These are phyloP conservation scores for Yamadazyma diospyri DNA, from an alignment of 1,139 yeast species.

Conservation along the genomic window DNA sequence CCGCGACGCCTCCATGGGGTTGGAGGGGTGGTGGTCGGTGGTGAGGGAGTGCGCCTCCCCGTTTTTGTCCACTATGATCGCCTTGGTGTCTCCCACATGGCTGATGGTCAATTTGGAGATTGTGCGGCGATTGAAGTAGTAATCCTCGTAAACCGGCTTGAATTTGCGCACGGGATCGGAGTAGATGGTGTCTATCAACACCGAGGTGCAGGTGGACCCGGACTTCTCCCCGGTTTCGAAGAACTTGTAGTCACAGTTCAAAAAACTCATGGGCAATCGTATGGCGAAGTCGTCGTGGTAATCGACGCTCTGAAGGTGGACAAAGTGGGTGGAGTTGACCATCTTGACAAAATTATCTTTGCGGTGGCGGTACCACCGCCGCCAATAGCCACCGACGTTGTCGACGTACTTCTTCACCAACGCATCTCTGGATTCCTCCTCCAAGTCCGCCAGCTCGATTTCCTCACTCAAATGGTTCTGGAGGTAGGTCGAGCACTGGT, in stretches of 20 bases:
- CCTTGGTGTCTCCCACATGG: slow-evolving; percentile 94
- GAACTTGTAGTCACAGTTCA: slow-evolving; percentile 55
- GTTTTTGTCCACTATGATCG: slow-evolving; percentile 69
- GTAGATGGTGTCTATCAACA: slow-evolving; percentile 57
- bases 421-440: slow-evolving; percentile 29
- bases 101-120: slow-evolving; percentile 71
- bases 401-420: slow-evolving; percentile 49
- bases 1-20: slow-evolving; percentile 73
- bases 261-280: slow-evolving; percentile 59
- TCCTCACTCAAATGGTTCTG: slow-evolving; percentile 49
- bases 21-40: slow-evolving; percentile 81
- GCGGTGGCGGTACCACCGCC: slow-evolving; percentile 60
- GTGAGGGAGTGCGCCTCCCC: slow-evolving; percentile 83
- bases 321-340: slow-evolving; percentile 25
- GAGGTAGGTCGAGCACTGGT: slow-evolving; percentile 63
- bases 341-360: slow-evolving; percentile 42
- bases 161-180: slow-evolving; percentile 19
- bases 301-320: slow-evolving; percentile 17
- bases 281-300: slow-evolving; percentile 50
- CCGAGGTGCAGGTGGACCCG: slow-evolving; percentile 86
- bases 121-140: slow-evolving; percentile 70
- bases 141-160: slow-evolving; percentile 36
- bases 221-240: slow-evolving; percentile 36
- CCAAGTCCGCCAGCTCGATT: slow-evolving; percentile 41
- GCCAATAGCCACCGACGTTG: slow-evolving; percentile 86